phyloP scores from a whole-genome alignment of 2,329 filamentous ascomycete species.

The Venturia carpophila region DNA sequence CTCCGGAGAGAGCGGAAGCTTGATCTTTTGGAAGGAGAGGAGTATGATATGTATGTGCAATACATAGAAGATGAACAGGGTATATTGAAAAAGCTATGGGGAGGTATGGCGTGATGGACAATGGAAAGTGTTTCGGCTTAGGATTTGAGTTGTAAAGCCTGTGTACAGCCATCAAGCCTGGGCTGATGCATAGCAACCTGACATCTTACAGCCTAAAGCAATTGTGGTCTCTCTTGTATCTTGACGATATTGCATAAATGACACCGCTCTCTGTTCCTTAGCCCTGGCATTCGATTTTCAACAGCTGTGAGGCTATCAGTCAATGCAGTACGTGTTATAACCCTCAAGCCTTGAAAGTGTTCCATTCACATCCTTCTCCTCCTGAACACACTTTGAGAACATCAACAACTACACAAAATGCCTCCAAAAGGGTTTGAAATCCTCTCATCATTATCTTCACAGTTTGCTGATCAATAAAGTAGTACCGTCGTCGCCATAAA shows the following conservation, averaged over 20 bases:
- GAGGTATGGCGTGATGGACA: neutral
- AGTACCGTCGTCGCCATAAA: neutral
- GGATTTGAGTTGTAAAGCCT: neutral
- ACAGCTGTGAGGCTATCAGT: neutral
- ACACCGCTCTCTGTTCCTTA: neutral
- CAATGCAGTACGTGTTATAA: neutral
- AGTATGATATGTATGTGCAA: neutral
- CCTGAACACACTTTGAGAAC: neutral
- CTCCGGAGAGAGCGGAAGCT: neutral
- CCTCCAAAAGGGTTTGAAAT: neutral
- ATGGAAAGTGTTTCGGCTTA: neutral
- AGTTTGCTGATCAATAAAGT: neutral
- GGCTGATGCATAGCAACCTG: neutral
- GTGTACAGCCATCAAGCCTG: neutral
- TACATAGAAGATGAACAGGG: neutral
- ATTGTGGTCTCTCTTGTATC: neutral
- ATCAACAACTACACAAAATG: neutral
- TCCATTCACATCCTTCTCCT: neutral
- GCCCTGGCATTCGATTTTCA: neutral
- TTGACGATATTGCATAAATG: neutral
- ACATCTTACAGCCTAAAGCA: neutral
- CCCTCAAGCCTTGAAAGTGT: neutral
- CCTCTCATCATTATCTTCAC: neutral
- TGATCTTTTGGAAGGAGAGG: neutral
- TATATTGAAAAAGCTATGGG: neutral